phyloP scores from a whole-genome alignment of 208 protist genomes.

The Herpetomonas samuelpessoai region DNA sequence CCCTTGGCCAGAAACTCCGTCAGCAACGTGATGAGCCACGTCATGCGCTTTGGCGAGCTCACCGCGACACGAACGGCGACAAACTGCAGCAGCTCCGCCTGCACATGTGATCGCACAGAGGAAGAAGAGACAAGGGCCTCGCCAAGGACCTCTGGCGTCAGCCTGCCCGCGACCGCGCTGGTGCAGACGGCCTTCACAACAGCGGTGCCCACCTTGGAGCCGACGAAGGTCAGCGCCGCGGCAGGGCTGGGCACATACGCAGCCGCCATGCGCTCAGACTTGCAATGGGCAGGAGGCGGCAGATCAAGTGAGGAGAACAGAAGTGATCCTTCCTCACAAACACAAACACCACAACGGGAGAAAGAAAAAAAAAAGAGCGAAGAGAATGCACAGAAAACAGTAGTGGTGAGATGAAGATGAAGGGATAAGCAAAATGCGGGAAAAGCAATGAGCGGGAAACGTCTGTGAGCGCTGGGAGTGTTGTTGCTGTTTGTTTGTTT shows the following conservation, averaged over 20 bases:
- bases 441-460: too few relatives aligned
- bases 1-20: too few relatives aligned
- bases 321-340: neutral
- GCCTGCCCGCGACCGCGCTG: constrained; percentile 20
- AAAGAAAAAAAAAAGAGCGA: constrained; percentile 5
- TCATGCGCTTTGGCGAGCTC: constrained; percentile 22
- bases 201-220: constrained; percentile 22
- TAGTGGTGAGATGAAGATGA: too few relatives aligned
- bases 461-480: too few relatives aligned
- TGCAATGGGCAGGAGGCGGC: neutral
- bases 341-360: constrained; percentile 1
- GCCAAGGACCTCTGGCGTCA: constrained; percentile 48
- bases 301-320: neutral
- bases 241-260: constrained; percentile 12
- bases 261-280: too few relatives aligned
- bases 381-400: constrained; percentile 4
- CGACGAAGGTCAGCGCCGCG: constrained; percentile 28
- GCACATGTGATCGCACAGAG: constrained; percentile 40
- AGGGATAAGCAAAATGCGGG: too few relatives aligned
- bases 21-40: too few relatives aligned
- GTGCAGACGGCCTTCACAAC: constrained; percentile 38
- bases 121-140: constrained; percentile 39
- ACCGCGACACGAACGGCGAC: constrained; percentile 37
- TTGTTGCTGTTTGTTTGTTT: too few relatives aligned
- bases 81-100: constrained; percentile 38